Base-by-base conservation (phyloP, 2,329 filamentous ascomycete genomes). In the Ophiostoma piceae region DNA sequence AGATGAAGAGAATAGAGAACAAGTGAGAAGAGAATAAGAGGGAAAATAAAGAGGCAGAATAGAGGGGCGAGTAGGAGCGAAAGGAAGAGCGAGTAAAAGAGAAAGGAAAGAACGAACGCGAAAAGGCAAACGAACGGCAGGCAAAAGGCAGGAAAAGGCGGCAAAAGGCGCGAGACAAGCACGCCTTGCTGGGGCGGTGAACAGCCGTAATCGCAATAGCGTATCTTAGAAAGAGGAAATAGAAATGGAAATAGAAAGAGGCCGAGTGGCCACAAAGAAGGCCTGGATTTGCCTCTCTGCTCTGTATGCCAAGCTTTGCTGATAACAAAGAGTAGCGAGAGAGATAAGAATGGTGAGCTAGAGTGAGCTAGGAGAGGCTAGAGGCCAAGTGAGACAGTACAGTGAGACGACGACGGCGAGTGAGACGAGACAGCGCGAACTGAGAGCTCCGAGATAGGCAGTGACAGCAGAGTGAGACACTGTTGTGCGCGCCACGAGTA, bases 131-230 rank as follows among this genome's bases (percentile, higher is more conserved):
- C 3, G 32, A 26, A 22, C n/a, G n/a, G n/a, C 47, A 19, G n/a
- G n/a, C 1, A 3, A n/a, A 54, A 22, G 2, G 26, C 26, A 29
- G 26, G 26, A 29, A 29, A 29, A 54, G 47, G n/a, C 22, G 9
- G n/a, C 35, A 3, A 35, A 35, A 26, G 1, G 32, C 16, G 57
- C 60, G 11, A 35, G 11, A 16, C 11, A 66, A 29, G 3, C 32
- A 39, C 16, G n/a, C 14, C 16, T 47, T 47, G 3, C 41, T 5
- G 14, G 41, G 43, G 43, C 51, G 51, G 51, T 57, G 51, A 43
- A 66, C 35, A 35, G 64, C 35, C 64, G 64, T 35, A 43, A 41
- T 41, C 64, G 64, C 35, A 66, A 66, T 43, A 66, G 64, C 14
- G 35, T 3, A 35, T 3, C 6, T 6, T 1, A 29, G 26, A 2